phyloP scores from a whole-genome alignment of 805 yeast species.

The Barnettozyma siamensis region DNA sequence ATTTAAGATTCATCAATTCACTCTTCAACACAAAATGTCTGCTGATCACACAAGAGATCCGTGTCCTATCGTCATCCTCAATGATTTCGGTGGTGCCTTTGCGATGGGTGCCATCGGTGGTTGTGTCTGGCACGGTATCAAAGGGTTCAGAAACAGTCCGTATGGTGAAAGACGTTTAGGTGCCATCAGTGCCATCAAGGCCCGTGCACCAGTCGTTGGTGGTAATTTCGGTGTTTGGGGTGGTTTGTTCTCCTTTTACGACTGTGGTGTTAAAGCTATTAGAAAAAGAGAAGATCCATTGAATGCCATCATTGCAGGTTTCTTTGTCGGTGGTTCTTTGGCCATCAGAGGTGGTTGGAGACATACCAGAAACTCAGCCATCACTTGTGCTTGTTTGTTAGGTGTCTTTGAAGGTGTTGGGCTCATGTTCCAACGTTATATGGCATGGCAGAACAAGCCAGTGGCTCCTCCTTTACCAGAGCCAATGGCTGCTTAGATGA shows the following conservation, averaged over 20 bases:
- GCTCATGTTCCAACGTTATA: slow-evolving; percentile 85
- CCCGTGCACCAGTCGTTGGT: slow-evolving; percentile 97
- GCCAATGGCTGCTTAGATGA: slow-evolving; percentile 14
- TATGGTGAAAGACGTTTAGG: slow-evolving; percentile 92
- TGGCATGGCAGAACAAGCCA: slow-evolving; percentile 79
- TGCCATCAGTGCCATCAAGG: slow-evolving; percentile 82
- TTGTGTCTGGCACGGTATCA: slow-evolving; percentile 97
- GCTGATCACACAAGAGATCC: slow-evolving; percentile 99
- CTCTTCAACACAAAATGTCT: slow-evolving; percentile 57
- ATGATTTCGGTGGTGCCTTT: slow-evolving; percentile 98
- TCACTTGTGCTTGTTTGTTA: slow-evolving; percentile 93
- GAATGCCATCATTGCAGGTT: slow-evolving; percentile 97
- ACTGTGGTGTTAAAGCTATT: slow-evolving; percentile 90
- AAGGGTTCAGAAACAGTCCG: slow-evolving; percentile 98
- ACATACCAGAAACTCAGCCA: slow-evolving; percentile 93
- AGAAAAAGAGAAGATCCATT: slow-evolving; percentile 98
- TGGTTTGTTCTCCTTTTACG: slow-evolving; percentile 92
- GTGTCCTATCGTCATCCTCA: slow-evolving; percentile 92
- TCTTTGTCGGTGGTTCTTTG: slow-evolving; percentile 95
- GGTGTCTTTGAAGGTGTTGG: slow-evolving; percentile 99
- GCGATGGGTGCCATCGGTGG: slow-evolving; percentile 99
- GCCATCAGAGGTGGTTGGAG: slow-evolving; percentile 99
- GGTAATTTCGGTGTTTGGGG: slow-evolving; percentile 99
- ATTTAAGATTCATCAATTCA: no score
- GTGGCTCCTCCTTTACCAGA: slow-evolving; percentile 55